These are phyloP conservation scores for Ophiocordyceps camponoti-floridani DNA, from an alignment of 2,329 filamentous ascomycete genomes.

Conservation along the genomic window DNA sequence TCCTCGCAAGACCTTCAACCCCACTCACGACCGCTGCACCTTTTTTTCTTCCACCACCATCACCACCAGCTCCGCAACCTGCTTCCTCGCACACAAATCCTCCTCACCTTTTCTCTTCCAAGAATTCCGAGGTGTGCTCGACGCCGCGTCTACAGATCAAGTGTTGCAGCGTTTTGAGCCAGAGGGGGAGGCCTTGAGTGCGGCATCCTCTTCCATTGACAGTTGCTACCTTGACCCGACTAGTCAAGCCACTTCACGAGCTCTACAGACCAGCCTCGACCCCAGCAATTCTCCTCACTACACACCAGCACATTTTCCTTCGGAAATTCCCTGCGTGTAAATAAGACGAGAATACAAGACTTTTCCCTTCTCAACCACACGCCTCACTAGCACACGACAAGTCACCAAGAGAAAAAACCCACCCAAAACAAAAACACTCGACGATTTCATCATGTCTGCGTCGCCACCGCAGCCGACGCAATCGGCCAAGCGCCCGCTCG, in stretches of 20 bases:
- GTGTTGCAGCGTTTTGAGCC: conserved; percentile 13
- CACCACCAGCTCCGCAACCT: conserved; percentile 12
- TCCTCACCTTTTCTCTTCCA: conserved; percentile 11
- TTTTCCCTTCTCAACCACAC: conserved; percentile 7
- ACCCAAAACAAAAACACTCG: not conserved
- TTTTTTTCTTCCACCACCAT: conserved; percentile 7
- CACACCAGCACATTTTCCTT: conserved; percentile 87
- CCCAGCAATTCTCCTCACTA: conserved; percentile 28
- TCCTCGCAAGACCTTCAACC: conserved; percentile 16
- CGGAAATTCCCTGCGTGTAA: conserved; percentile 71
- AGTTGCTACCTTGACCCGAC: conserved; percentile 12
- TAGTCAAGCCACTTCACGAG: conserved; percentile 19
- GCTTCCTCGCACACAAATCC: conserved; percentile 12
- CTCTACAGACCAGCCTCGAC: conserved; percentile 21
- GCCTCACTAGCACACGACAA: not conserved
- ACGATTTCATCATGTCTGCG: conserved; percentile 48
- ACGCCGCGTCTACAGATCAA: conserved; percentile 6
- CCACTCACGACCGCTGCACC: conserved; percentile 20
- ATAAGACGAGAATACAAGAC: conserved; percentile 36
- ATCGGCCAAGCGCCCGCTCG: conserved; percentile 77
- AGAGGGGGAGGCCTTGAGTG: conserved; percentile 9
- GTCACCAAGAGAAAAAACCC: not conserved
- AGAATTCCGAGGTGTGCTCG: conserved; percentile 4
- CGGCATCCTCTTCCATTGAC: not conserved
- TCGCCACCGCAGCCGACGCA: conserved; percentile 49